These are phyloP conservation scores for Collariella sp. DNA, from an alignment of 495 filamentous ascomycete genomes.

Conservation along the genomic window DNA sequence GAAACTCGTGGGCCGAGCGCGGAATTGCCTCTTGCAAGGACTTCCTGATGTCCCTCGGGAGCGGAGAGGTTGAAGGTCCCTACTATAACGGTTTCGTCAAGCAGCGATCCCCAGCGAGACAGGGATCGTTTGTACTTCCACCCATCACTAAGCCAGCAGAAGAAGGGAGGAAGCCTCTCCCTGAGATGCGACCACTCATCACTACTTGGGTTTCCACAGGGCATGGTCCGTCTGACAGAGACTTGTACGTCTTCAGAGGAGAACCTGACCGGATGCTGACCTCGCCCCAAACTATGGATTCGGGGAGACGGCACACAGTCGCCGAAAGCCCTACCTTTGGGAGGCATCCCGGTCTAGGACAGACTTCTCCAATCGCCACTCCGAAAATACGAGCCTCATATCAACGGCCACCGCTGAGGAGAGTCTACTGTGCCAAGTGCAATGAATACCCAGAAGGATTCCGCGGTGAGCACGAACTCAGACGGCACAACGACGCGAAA, in stretches of 20 bases:
- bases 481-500: conserved; percentile 74
- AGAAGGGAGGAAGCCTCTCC: conserved; percentile 33
- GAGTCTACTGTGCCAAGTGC: conserved; percentile 71
- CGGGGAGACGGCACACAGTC: conserved; percentile 40
- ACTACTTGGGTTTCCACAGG: conserved; percentile 28
- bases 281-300: conserved; percentile 27
- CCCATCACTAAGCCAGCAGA: conserved; percentile 26
- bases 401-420: conserved; percentile 65
- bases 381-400: conserved; percentile 62
- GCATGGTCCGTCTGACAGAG: conserved; percentile 18
- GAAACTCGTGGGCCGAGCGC: conserved; percentile 35
- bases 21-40: conserved; percentile 37
- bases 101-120: conserved; percentile 31
- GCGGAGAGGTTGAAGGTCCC: conserved; percentile 32
- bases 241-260: conserved; percentile 28
- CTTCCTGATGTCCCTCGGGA: conserved; percentile 38
- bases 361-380: conserved; percentile 33
- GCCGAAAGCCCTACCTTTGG: conserved; percentile 38
- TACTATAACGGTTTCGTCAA: conserved; percentile 39
- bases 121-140: conserved; percentile 24
- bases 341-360: conserved; percentile 29
- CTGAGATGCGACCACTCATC: conserved; percentile 34
- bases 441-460: conserved; percentile 80
- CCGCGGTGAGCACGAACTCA: conserved; percentile 87
- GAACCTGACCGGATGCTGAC: conserved; percentile 27